Base-by-base conservation (phyloP, 108 stramenopile genomes). In the Nannochloropsis granulata region DNA sequence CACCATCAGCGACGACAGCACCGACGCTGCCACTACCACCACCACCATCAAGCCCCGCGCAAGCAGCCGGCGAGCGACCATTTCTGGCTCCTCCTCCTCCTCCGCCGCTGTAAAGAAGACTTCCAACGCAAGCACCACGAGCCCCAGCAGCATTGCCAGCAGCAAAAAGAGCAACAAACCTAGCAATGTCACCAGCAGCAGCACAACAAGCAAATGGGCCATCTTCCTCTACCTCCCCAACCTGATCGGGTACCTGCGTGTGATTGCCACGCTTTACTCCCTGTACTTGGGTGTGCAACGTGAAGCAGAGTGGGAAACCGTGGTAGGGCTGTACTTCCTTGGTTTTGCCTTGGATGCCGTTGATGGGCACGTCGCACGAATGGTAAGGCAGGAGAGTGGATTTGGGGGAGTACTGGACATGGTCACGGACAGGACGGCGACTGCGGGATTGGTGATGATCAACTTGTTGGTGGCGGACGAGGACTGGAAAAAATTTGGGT, bases 391-490 rank as follows among this genome's bases (percentile, higher is more conserved):
- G 90, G 92, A 91, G 46, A 88, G 83, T 44, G 82, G 85, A 26
- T 97, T 94, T 85, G 98, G 98, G 23, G 94, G 93, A 0, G 85
- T 97, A 23, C 88, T 98, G 45, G 98, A 98, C 85, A 98, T 98
- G 98, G 94, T 97, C 24, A 98, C 98, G 1, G 98, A 98, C 88
- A 90, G 98, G 45, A 95, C 94, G 86, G 92, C 95, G 44, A 98
- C 98, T 0, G 86, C 95, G 12, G 97, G 90, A 8, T 83, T 90
- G 45, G 89, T 90, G 21, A 43, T 89, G 78, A 79, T 90, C 43
- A 84, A 90, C 19, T 43, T 87, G 25, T 24, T 42, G 44, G 81
- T 90, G 43, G 90, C 90, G 44, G 81, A 34, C 0, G 88, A 83
- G 12, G 84, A 43, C 12, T 44, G 43, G 21, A 83, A 84, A 13